Conservation (phyloP, 2,329 filamentous ascomycete species). For the Pseudogymnoascus sp. region DNA sequence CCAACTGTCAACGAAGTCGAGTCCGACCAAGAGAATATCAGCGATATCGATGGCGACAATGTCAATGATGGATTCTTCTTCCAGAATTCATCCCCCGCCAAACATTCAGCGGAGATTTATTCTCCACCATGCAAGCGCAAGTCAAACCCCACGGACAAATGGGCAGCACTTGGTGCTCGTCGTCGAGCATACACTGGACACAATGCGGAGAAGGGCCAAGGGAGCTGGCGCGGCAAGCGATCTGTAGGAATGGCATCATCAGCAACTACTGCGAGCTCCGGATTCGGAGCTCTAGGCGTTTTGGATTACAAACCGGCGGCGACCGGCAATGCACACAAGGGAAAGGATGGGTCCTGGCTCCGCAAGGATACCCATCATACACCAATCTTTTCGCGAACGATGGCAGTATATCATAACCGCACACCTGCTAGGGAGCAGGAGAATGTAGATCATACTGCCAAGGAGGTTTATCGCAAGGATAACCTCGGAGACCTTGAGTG, state of each 20-base stretch:
- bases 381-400: constrained; percentile 4
- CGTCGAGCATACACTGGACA: constrained; percentile 56
- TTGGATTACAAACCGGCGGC: constrained; percentile 33
- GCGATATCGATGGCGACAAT: constrained; percentile 54
- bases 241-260: constrained; percentile 27
- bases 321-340: constrained; percentile 20
- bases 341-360: constrained; percentile 23
- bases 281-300: constrained; percentile 30
- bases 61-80: constrained; percentile 65
- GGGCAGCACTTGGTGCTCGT: constrained; percentile 78
- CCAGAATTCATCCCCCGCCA: constrained; percentile 48
- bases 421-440: constrained; percentile 26
- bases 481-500: constrained; percentile 76
- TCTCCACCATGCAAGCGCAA: constrained; percentile 59
- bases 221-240: constrained; percentile 33
- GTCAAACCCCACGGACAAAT: constrained; percentile 61
- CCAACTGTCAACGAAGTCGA: constrained; percentile 33
- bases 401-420: constrained; percentile 9
- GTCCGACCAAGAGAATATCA: constrained; percentile 31
- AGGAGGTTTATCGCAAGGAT: constrained; percentile 53
- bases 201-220: constrained; percentile 42
- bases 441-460: constrained; percentile 18
- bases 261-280: constrained; percentile 40
- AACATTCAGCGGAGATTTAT: constrained; percentile 41
- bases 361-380: constrained; percentile 12